Evolutionary conservation across 169 alveolate species (phyloP), one percentile per base, ranked within the genome.

Genomic region (Plasmodium blacklocki): DNA sequence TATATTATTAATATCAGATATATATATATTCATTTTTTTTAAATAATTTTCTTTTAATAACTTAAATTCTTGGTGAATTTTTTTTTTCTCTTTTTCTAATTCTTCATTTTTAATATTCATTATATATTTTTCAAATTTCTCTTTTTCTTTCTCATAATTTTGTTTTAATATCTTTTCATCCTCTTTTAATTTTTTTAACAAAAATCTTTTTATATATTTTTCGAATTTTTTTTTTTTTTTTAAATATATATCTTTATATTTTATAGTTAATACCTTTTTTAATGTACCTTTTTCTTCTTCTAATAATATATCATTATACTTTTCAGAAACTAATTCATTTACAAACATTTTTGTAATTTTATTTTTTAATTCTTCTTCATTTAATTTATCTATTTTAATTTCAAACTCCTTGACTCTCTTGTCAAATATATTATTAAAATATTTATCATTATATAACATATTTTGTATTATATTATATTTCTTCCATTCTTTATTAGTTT

Each of bases 271-370:
- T 23, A 59, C 29, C 29, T 58, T 83, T 47, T 56, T 83, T 62
- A 83, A 62, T 26, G 54, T 19, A n/a, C 47, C 85, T 32, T 83
- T 83, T 56, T 83, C 91, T 56, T 83, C 91, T 26, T 83, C 74
- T 66, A 83, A 12, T 73, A 83, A 70, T 21, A 83, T 71, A 49
- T 67, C 68, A 58, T 83, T 83, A 43, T 83, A 83, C 29, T 59
- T 83, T 52, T 45, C 70, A 19, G 32, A 18, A 29, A 83, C 3
- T 62, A 83, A 26, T 62, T 83, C 91, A 39, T 70, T 70, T 15
- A 83, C 19, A 54, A 52, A 83, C 91, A 83, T 67, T 18, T 71
- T 50, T 12, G 52, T 43, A 2, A 83, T 54, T 59, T 83, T 83
- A 45, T 70, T 50, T 62, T 83, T 56, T 83, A 83, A 73, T 62